Evolutionary conservation across 1,284 basidiomycete genomes (phyloP), one percentile per base, ranked within the genome.

Genomic region (Pseudozyma hubeiensis): DNA sequence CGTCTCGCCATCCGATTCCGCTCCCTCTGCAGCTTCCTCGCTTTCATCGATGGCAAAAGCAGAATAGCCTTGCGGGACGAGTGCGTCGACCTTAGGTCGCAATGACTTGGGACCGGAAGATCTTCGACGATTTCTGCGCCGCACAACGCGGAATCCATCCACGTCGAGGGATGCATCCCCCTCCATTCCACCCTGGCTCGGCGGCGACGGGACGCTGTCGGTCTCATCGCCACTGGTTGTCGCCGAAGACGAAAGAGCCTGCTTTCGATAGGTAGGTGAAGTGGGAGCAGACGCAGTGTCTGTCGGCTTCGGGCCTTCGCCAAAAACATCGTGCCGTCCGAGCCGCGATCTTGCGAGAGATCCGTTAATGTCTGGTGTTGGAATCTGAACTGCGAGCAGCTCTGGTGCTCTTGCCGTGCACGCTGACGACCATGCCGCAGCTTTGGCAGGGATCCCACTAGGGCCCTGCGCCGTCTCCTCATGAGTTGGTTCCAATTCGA

Each of bases 31-130:
- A 8, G 67, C 46, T 37, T 74, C 66, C 7, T 53, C 47, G 8
- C 7, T 41, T 30, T 63, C 63, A 19, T 54, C 61, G 39, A 56
- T 60, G 8, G 70, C 51, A 47, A 79, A 80, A 4, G 78, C 78
- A 29, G 70, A 75, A 16, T 63, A 75, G 19, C 64, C 64, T 2
- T 64, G 51, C 1, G 79, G 78, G 3, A 76, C 77, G 1, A 74
- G 81, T 29, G 77, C 75, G 14, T 79, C 79, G 5, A 67, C 81
- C 17, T 72, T 78, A 10, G 80, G 80, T 13, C 81, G 61, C 24
- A 67, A 60, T 31, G 68, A 75, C 19, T 61, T 48, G 0, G 68
- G 63, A 4, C 62, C 62, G 0, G 65, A 73, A 13, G 64, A 61
- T 4, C 63, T 62, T 44, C 63, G 62, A 9, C 65, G 65, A 13